Conservation (phyloP, 106 monocot genomes). For the Hemerocallis citrina region DNA sequence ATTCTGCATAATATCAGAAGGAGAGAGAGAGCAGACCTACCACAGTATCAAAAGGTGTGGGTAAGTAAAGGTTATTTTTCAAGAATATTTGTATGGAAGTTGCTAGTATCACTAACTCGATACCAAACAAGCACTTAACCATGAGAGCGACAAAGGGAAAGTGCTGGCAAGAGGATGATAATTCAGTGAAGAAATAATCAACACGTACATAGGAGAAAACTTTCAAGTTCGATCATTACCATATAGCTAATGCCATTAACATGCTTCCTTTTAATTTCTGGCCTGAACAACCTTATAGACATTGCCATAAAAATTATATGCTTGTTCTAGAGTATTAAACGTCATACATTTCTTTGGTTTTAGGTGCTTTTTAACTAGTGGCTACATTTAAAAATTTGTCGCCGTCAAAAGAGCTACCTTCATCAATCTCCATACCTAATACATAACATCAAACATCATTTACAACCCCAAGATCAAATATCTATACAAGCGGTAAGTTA, state of each 20-base stretch:
- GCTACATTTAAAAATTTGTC: too few relatives aligned
- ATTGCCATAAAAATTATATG: too few relatives aligned
- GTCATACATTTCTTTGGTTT: too few relatives aligned
- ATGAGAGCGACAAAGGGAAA: conserved; percentile 73
- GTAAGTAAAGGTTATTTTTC: not conserved
- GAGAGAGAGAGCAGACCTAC: conserved; percentile 79
- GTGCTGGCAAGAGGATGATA: conserved; percentile 36
- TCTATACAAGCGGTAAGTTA: too few relatives aligned
- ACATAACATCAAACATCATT: too few relatives aligned
- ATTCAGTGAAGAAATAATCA: not conserved
- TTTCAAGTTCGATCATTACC: conserved; percentile 35
- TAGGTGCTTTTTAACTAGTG: too few relatives aligned
- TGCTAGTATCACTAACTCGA: conserved; percentile 3
- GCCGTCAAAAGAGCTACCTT: too few relatives aligned
- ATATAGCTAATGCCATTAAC: conserved; percentile 86
- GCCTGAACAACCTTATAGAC: conserved; percentile 73
- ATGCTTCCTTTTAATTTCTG: conserved; percentile 91
- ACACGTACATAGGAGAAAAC: not conserved
- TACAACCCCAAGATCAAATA: too few relatives aligned
- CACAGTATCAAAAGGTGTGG: not conserved
- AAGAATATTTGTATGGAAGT: not conserved
- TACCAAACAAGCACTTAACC: conserved; percentile 79
- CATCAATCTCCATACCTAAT: too few relatives aligned
- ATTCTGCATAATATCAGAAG: conserved; percentile 78
- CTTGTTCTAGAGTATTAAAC: too few relatives aligned